Evolutionary conservation across 1,139 yeast species (phyloP).

Genomic region (Zygoascus hellenicus): DNA sequence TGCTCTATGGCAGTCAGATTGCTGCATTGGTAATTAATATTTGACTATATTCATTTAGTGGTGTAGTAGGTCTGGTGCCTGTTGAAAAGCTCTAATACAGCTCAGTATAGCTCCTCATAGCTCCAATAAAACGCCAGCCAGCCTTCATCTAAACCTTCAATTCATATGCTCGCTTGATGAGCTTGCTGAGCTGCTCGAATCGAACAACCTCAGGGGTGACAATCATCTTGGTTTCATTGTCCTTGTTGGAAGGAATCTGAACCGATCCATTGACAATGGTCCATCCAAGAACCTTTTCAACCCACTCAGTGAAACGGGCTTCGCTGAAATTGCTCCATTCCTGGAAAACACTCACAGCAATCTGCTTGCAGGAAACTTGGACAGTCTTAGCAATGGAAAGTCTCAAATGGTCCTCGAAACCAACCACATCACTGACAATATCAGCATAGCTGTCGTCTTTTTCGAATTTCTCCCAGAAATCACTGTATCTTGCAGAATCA

Average conservation of each 20-base stretch:
- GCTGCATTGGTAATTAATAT: too few species aligned
- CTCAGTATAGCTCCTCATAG: too few species aligned
- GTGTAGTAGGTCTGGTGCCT: too few species aligned
- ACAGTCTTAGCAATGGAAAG: slow-evolving; percentile 33
- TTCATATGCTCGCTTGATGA: slow-evolving; percentile 34
- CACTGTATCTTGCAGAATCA: slow-evolving; percentile 34
- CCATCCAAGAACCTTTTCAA: slow-evolving; percentile 33
- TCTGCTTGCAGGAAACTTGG: slow-evolving; percentile 28
- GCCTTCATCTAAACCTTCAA: slow-evolving; percentile 16
- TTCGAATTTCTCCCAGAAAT: slow-evolving; percentile 36
- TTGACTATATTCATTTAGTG: too few species aligned
- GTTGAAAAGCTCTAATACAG: too few species aligned
- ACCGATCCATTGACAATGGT: slow-evolving; percentile 25
- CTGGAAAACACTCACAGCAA: slow-evolving; percentile 29
- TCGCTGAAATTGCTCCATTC: slow-evolving; percentile 32
- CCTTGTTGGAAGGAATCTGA: slow-evolving; percentile 29
- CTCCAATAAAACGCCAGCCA: too few species aligned
- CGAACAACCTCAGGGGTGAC: slow-evolving; percentile 31
- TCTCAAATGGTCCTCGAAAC: slow-evolving; percentile 34
- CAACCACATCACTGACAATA: slow-evolving; percentile 33
- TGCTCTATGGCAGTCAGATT: too few species aligned
- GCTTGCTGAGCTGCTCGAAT: slow-evolving; percentile 32
- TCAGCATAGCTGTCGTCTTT: slow-evolving; percentile 35
- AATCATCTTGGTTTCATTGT: slow-evolving; percentile 31
- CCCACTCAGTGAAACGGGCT: slow-evolving; percentile 32